These are phyloP conservation scores for Alternaria angustiovoidea DNA, from an alignment of 2,329 filamentous ascomycete species.

Conservation along the genomic window DNA sequence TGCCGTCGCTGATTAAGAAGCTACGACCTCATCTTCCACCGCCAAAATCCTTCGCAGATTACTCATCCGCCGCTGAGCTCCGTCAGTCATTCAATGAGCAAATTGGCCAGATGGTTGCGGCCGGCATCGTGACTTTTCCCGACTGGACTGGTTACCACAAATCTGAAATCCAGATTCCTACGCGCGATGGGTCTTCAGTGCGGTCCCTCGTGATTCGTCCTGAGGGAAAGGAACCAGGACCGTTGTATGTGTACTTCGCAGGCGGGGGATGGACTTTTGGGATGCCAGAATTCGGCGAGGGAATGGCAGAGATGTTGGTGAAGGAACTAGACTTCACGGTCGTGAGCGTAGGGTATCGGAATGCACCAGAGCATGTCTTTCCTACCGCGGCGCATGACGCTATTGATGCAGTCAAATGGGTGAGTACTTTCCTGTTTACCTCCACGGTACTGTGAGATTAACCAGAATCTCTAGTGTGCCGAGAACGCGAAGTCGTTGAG, in stretches of 20 bases:
- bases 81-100: neutral
- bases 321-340: no score
- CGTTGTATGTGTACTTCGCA: no score
- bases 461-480: neutral
- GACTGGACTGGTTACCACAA: neutral
- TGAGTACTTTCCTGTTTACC: neutral
- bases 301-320: no score
- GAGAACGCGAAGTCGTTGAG: neutral
- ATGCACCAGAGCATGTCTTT: neutral
- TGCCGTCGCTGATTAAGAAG: no score
- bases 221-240: neutral
- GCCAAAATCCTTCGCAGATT: no score
- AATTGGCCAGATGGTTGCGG: neutral
- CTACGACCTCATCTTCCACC: no score
- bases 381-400: slow-evolving; percentile 1
- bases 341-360: neutral
- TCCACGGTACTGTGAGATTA: no score
- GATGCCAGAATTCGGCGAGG: no score
- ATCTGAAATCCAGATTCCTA: neutral
- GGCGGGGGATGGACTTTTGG: no score
- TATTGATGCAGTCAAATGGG: slow-evolving; percentile 3
- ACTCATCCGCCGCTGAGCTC: no score
- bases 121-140: neutral
- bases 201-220: neutral
- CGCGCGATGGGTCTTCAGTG: neutral